Evolutionary conservation across 352 stramenopile species (phyloP).

Genomic region (Pythium coloratum): DNA sequence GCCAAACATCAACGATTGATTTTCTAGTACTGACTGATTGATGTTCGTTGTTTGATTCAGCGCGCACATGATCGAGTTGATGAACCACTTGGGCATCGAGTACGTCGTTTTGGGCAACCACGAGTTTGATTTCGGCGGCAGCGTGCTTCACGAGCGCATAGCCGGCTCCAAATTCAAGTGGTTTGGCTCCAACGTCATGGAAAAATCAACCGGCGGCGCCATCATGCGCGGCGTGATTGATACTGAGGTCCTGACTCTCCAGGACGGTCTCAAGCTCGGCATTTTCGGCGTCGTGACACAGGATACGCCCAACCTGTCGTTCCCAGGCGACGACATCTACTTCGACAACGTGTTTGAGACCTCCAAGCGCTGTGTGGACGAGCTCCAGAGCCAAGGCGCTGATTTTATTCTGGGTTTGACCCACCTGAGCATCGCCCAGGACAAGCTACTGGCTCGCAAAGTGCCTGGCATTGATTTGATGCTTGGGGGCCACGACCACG

Average conservation of each 20-base stretch:
- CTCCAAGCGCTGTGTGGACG: constrained; percentile 52
- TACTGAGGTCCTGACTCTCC: constrained; percentile 48
- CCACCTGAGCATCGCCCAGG: constrained; percentile 77
- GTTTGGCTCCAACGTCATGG: constrained; percentile 72
- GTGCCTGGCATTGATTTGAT: constrained; percentile 82
- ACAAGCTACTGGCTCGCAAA: constrained; percentile 61
- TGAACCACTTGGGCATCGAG: constrained; percentile 71
- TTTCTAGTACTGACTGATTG: constrained; percentile 4
- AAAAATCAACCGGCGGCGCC: constrained; percentile 32
- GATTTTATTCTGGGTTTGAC: constrained; percentile 88
- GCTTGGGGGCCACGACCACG: constrained; percentile 91
- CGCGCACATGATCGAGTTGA: constrained; percentile 74
- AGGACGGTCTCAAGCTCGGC: constrained; percentile 56
- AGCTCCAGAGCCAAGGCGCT: constrained; percentile 59
- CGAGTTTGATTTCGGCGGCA: constrained; percentile 74
- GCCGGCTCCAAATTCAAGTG: constrained; percentile 62
- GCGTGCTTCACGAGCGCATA: constrained; percentile 56
- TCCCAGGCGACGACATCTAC: constrained; percentile 38
- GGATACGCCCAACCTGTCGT: constrained; percentile 50
- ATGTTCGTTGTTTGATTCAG: constrained; percentile 24
- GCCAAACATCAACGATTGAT: not conserved
- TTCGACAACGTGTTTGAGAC: constrained; percentile 57
- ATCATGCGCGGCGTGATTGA: constrained; percentile 35
- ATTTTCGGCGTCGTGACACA: constrained; percentile 74
- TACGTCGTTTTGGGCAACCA: constrained; percentile 82